Evolutionary conservation across 163 green algal species (phyloP).

Genomic region (Scenedesmus sp.): DNA sequence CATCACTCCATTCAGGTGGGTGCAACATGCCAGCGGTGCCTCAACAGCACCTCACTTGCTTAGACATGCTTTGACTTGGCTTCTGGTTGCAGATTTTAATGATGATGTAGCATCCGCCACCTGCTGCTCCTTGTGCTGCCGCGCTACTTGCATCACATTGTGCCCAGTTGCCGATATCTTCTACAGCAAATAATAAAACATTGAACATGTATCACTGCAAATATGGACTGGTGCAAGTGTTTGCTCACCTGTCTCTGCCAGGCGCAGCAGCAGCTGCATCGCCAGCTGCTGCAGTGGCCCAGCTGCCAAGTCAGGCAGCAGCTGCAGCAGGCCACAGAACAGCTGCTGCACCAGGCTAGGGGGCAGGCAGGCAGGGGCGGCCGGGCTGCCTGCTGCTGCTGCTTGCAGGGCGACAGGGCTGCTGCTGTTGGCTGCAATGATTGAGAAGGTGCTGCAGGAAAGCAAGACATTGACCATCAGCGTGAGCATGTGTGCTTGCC

Average conservation of each 20-base stretch:
- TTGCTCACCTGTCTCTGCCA: constrained; percentile 6
- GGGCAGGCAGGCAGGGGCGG: neutral
- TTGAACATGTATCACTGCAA: neutral
- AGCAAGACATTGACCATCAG: neutral
- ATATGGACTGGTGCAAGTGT: neutral
- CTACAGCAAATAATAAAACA: neutral
- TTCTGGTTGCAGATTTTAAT: too few relatives aligned
- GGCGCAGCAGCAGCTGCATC: constrained; percentile 28
- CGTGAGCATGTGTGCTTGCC: neutral
- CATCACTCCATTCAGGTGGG: too few relatives aligned
- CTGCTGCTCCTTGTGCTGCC: too few relatives aligned
- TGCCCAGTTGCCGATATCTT: too few relatives aligned
- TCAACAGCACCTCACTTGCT: too few relatives aligned
- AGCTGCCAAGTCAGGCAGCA: constrained; percentile 22
- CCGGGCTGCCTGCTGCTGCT: constrained; percentile 13
- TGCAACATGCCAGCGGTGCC: too few relatives aligned
- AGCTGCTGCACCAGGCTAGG: neutral
- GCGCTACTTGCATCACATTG: too few relatives aligned
- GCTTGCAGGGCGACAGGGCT: neutral
- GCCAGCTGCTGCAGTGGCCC: neutral
- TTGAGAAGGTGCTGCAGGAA: neutral
- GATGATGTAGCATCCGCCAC: too few relatives aligned
- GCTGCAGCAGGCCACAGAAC: constrained; percentile 24
- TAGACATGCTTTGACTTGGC: too few relatives aligned
- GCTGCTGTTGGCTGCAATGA: constrained; percentile 4